These are phyloP conservation scores for Cercophora newfieldiana DNA, from an alignment of 495 filamentous ascomycete genomes.

Conservation along the genomic window DNA sequence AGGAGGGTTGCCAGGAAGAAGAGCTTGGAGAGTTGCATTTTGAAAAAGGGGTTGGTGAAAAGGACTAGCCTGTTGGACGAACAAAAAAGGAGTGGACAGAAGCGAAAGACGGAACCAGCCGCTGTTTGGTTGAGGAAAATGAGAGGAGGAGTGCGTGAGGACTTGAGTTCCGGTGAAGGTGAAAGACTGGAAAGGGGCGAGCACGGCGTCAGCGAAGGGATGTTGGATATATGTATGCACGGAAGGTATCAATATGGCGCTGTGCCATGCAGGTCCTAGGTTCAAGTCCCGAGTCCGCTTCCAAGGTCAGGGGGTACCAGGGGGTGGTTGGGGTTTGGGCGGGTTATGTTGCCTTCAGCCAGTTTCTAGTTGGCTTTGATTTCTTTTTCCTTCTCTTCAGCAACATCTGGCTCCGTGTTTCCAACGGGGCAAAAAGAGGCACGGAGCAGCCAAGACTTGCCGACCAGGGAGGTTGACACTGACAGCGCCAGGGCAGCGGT, in stretches of 20 bases:
- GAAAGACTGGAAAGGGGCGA: not conserved
- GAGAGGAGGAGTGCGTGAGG: not conserved
- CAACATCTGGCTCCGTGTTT: not conserved
- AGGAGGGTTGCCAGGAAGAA: constrained; percentile 6
- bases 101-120: constrained; percentile 1
- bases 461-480: not conserved
- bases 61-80: constrained; percentile 4
- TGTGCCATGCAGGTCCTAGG: not conserved
- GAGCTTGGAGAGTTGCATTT: constrained; percentile 11
- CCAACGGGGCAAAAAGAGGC: not conserved
- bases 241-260: not conserved
- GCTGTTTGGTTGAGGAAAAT: not conserved
- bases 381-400: not conserved
- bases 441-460: not conserved
- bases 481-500: not conserved
- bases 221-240: not conserved
- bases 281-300: not conserved
- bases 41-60: not conserved
- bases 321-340: not conserved
- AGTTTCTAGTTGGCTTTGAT: not conserved
- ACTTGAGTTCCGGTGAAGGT: not conserved
- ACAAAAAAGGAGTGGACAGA: constrained; percentile 7
- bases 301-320: not conserved
- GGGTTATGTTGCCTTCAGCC: not conserved
- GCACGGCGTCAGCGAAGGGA: not conserved